Conservation (phyloP, 2,329 filamentous ascomycete species). For the Pseudopyricularia javanii region DNA sequence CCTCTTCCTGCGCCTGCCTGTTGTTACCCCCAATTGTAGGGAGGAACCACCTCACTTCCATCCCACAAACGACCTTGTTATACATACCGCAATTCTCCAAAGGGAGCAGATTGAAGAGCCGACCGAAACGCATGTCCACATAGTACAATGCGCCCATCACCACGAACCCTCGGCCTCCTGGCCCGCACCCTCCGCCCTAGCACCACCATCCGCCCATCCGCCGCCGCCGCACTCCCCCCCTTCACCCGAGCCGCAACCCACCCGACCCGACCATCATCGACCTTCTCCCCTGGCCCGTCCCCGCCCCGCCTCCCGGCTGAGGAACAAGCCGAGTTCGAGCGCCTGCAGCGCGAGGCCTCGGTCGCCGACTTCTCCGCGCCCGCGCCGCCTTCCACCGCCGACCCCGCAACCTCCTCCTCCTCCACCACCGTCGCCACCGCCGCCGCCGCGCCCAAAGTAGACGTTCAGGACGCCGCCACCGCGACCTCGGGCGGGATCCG, state of each 20-base stretch:
- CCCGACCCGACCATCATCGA: conserved; percentile 13
- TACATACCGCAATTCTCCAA: neutral
- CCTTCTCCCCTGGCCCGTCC: conserved; percentile 45
- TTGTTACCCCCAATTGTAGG: too few species aligned
- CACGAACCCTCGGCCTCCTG: neutral
- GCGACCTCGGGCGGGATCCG: conserved; percentile 43
- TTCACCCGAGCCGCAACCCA: neutral
- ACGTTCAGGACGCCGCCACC: conserved; percentile 37
- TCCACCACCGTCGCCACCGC: conserved; percentile 10
- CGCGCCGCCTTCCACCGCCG: too few species aligned
- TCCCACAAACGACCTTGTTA: neutral
- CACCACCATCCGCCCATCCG: too few species aligned
- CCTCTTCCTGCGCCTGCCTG: too few species aligned
- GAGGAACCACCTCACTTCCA: neutral
- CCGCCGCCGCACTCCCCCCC: neutral
- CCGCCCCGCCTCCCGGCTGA: conserved; percentile 80
- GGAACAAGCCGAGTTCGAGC: conserved; percentile 84
- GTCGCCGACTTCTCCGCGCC: conserved; percentile 12
- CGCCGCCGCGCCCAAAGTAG: conserved; percentile 16
- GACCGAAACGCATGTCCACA: neutral
- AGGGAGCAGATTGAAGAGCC: too few species aligned
- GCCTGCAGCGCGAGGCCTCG: conserved; percentile 55
- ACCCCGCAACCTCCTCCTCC: too few species aligned
- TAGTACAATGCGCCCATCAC: neutral
- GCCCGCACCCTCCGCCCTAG: neutral